Conservation (phyloP, 2,329 filamentous ascomycete genomes). For the Fusarium sororula region DNA sequence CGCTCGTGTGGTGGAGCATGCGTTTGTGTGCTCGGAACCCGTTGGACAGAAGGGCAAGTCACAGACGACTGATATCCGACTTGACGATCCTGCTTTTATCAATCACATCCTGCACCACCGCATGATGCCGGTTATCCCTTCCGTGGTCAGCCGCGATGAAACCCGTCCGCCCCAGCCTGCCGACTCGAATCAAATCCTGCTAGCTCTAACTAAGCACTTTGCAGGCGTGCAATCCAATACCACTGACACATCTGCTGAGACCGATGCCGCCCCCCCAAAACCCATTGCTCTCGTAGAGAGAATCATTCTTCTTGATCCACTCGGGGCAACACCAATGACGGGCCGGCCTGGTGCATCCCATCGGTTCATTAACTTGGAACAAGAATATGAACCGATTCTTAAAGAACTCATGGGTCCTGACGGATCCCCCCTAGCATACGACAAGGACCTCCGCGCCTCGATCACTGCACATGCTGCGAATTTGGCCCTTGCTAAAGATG, state of each 20-base stretch:
- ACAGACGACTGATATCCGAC: slow-evolving; percentile 38
- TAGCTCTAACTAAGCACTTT: slow-evolving; percentile 81
- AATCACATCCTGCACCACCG: slow-evolving; percentile 46
- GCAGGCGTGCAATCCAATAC: slow-evolving; percentile 67
- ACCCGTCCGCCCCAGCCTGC: slow-evolving; percentile 51
- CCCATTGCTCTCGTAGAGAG: slow-evolving; percentile 77
- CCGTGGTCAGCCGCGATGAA: slow-evolving; percentile 54
- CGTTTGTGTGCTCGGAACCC: slow-evolving; percentile 36
- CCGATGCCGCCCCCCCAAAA: slow-evolving; percentile 51
- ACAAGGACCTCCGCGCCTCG: slow-evolving; percentile 40
- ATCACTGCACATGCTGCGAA: slow-evolving; percentile 70
- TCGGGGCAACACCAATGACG: slow-evolving; percentile 82
- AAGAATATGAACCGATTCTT: slow-evolving; percentile 80
- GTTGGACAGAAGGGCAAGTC: neutral
- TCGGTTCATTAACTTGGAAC: slow-evolving; percentile 88
- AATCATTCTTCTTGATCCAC: slow-evolving; percentile 86
- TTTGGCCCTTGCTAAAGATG: slow-evolving; percentile 74
- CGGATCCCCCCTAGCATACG: slow-evolving; percentile 44
- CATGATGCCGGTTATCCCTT: slow-evolving; percentile 52
- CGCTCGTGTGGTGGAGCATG: slow-evolving; percentile 71
- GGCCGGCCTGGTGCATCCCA: slow-evolving; percentile 50
- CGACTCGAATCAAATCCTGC: slow-evolving; percentile 69
- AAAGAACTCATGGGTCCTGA: slow-evolving; percentile 61
- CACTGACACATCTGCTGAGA: neutral
- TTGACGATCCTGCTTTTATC: slow-evolving; percentile 47